phyloP scores from a whole-genome alignment of 2,329 filamentous ascomycete genomes.

The Mycosphaerelloides madeirae region DNA sequence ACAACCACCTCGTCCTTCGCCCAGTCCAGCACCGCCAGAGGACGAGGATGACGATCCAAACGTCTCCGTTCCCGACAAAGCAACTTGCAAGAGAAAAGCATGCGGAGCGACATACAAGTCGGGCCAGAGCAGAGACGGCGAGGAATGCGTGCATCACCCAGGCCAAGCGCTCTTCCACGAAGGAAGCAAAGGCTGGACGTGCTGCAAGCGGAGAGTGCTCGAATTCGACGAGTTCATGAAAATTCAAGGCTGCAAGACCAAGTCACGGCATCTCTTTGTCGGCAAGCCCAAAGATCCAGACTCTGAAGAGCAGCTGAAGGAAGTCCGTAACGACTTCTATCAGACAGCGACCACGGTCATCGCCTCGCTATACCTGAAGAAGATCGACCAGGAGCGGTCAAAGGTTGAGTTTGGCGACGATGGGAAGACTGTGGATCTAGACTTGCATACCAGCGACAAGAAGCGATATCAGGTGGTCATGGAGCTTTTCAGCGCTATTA shows the following conservation, averaged over 20 bases:
- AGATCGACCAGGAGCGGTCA: constrained; percentile 79
- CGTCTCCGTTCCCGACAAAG: constrained; percentile 66
- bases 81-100: constrained; percentile 70
- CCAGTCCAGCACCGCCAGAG: constrained; percentile 57
- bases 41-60: constrained; percentile 84
- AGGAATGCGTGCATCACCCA: constrained; percentile 83
- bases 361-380: constrained; percentile 91
- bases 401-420: constrained; percentile 63
- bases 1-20: constrained; percentile 32
- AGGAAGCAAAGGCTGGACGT: constrained; percentile 95
- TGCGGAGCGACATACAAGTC: constrained; percentile 66
- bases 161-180: constrained; percentile 93
- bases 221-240: constrained; percentile 99
- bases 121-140: constrained; percentile 57
- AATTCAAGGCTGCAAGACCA: constrained; percentile 84
- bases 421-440: constrained; percentile 59
- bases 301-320: constrained; percentile 71
- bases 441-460: constrained; percentile 78
- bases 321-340: constrained; percentile 90
- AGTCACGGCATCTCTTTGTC: constrained; percentile 77
- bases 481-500: constrained; percentile 71
- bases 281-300: constrained; percentile 56
- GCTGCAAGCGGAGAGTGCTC: constrained; percentile 89
- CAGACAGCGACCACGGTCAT: constrained; percentile 83
- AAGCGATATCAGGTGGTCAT: constrained; percentile 76